phyloP scores from a whole-genome alignment of 192 early-diverging fungal genomes.

The Coemansia sp. region DNA sequence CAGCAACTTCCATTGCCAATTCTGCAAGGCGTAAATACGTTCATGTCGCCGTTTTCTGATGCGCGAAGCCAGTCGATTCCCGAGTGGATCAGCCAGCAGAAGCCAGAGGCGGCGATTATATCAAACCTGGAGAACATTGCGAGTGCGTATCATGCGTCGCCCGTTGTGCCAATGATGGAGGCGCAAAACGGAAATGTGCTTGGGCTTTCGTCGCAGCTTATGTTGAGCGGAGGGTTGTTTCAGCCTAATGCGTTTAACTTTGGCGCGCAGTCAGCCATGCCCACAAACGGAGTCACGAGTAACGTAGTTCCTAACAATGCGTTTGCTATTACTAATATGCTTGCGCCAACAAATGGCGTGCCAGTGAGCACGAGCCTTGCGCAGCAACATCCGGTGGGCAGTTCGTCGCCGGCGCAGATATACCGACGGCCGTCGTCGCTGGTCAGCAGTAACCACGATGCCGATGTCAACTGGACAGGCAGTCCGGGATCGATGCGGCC shows the following conservation, averaged over 20 bases:
- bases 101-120: slow-evolving; percentile 44
- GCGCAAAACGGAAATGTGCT: slow-evolving; percentile 22
- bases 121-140: slow-evolving; percentile 49
- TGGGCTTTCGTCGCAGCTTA: slow-evolving; percentile 38
- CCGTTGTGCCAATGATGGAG: slow-evolving; percentile 15
- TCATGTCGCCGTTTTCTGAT: slow-evolving; percentile 48
- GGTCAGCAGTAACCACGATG: slow-evolving; percentile 9
- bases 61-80: slow-evolving; percentile 30
- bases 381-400: slow-evolving; percentile 2
- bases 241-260: slow-evolving; percentile 16
- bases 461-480: slow-evolving; percentile 4
- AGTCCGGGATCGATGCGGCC: slow-evolving; percentile 7
- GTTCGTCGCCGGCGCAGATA: slow-evolving; percentile 10
- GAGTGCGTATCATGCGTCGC: slow-evolving; percentile 38
- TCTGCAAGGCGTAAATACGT: slow-evolving; percentile 46
- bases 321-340: slow-evolving; percentile 13
- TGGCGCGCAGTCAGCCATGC: slow-evolving; percentile 3
- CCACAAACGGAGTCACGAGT: neutral
- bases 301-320: slow-evolving; percentile 4
- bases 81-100: slow-evolving; percentile 48
- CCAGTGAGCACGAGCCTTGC: neutral
- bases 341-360: slow-evolving; percentile 10
- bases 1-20: slow-evolving; percentile 52
- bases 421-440: slow-evolving; percentile 17
- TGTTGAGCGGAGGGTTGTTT: slow-evolving; percentile 20